Evolutionary conservation across 2,329 filamentous ascomycete species (phyloP).

Genomic region (Phialophora expanda): DNA sequence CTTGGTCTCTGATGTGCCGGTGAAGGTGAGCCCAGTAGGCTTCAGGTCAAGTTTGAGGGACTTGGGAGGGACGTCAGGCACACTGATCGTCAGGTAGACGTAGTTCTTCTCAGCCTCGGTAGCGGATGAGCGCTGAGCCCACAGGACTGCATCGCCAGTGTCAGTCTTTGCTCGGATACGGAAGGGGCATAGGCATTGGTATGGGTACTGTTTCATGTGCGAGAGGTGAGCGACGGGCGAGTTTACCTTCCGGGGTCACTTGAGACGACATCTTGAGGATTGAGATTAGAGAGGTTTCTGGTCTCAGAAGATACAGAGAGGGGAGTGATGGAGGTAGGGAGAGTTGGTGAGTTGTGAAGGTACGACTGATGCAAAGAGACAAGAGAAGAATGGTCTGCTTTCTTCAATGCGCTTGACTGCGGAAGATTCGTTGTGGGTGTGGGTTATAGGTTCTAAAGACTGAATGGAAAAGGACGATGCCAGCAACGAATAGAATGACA

Average conservation of each 20-base stretch:
- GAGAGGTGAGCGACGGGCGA: constrained; percentile 39
- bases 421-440: constrained; percentile 26
- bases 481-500: constrained; percentile 1
- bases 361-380: constrained; percentile 40
- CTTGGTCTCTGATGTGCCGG: constrained; percentile 79
- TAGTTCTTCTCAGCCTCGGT: constrained; percentile 86
- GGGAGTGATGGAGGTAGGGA: constrained; percentile 12
- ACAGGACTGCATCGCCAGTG: constrained; percentile 71
- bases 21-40: constrained; percentile 77
- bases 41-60: constrained; percentile 84
- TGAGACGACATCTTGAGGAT: constrained; percentile 44
- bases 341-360: constrained; percentile 21
- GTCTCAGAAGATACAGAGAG: constrained; percentile 19
- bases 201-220: neutral
- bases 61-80: constrained; percentile 77
- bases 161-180: constrained; percentile 7
- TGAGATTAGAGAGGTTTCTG: constrained; percentile 16
- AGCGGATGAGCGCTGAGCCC: constrained; percentile 92
- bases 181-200: neutral
- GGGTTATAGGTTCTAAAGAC: constrained; percentile 14
- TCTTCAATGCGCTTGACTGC: constrained; percentile 10
- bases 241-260: constrained; percentile 56
- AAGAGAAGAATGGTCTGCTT: constrained; percentile 21
- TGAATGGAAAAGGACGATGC: constrained; percentile 13
- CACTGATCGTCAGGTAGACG: constrained; percentile 89